These are phyloP conservation scores for Diaporthe ampelina DNA, from an alignment of 2,329 filamentous ascomycete species.

Conservation along the genomic window DNA sequence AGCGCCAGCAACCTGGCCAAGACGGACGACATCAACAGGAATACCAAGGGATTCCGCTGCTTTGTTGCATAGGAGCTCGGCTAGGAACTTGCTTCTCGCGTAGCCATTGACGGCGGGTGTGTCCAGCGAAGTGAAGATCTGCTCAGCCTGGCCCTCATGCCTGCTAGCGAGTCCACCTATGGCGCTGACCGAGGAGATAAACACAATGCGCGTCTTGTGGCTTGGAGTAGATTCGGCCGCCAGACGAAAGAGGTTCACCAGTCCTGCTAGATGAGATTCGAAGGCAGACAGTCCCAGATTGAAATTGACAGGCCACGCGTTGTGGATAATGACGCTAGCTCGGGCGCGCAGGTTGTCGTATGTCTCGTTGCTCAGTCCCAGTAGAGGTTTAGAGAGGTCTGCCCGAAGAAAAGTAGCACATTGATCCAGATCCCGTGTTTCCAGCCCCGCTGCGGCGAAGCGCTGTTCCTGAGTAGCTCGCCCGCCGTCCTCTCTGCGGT, in stretches of 20 bases:
- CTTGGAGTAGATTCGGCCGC: not conserved
- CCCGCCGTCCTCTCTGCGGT: slow-evolving; percentile 23
- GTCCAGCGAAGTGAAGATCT: not conserved
- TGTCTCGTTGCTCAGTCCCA: not conserved
- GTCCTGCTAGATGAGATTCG: not conserved
- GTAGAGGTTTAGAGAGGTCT: not conserved
- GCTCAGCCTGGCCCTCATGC: not conserved
- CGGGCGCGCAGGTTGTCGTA: not conserved
- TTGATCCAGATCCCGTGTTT: not conserved
- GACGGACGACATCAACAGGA: not conserved
- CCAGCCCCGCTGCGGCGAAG: not conserved
- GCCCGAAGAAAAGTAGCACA: slow-evolving; percentile 40
- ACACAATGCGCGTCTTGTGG: not conserved
- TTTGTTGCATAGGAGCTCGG: not conserved
- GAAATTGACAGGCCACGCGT: slow-evolving; percentile 2
- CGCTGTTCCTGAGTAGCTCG: not conserved
- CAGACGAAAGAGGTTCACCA: not conserved
- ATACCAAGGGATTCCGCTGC: not conserved
- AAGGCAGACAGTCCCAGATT: not conserved
- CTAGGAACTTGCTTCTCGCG: not conserved
- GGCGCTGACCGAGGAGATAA: not conserved
- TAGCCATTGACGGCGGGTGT: not conserved
- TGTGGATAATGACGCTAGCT: not conserved
- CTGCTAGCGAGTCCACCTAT: not conserved
- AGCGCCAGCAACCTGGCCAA: not conserved